phyloP scores from a whole-genome alignment of 352 stramenopile species.

The Globisporangium takayamanum region DNA sequence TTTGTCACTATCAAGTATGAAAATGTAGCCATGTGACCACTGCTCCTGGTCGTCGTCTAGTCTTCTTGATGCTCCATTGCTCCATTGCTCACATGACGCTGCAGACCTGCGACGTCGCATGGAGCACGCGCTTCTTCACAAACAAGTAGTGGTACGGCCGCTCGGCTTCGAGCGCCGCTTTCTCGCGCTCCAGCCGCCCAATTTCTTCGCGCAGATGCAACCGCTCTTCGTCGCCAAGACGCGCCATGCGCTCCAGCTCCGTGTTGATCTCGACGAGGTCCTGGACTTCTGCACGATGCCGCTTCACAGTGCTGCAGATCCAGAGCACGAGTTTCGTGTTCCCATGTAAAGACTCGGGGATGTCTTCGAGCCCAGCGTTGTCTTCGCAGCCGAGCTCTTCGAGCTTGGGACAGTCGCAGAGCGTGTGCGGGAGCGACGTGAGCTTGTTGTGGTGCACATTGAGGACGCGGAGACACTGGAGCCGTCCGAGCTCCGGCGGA shows the following conservation, averaged over 20 bases:
- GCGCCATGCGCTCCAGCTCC: conserved; percentile 67
- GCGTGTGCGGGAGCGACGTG: conserved; percentile 51
- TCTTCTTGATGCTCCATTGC: too few relatives aligned
- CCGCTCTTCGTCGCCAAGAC: conserved; percentile 64
- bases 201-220: conserved; percentile 65
- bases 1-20: neutral
- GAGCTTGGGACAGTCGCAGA: conserved; percentile 61
- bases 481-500: conserved; percentile 41
- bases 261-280: conserved; percentile 73
- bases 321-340: conserved; percentile 74
- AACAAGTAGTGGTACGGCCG: conserved; percentile 65
- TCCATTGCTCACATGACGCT: conserved; percentile 40
- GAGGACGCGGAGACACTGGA: conserved; percentile 49
- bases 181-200: conserved; percentile 48
- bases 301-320: conserved; percentile 78
- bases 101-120: conserved; percentile 54
- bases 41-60: too few relatives aligned
- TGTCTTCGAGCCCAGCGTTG: conserved; percentile 50
- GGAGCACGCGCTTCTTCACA: conserved; percentile 54
- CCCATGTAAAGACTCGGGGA: conserved; percentile 56
- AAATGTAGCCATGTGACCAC: conserved; percentile 8
- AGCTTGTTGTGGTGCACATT: conserved; percentile 74
- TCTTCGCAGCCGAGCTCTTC: conserved; percentile 46
- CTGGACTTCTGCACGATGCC: conserved; percentile 46
- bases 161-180: conserved; percentile 49